Evolutionary conservation across 345 rosid species (phyloP).

Genomic region (Populus nigra): DNA sequence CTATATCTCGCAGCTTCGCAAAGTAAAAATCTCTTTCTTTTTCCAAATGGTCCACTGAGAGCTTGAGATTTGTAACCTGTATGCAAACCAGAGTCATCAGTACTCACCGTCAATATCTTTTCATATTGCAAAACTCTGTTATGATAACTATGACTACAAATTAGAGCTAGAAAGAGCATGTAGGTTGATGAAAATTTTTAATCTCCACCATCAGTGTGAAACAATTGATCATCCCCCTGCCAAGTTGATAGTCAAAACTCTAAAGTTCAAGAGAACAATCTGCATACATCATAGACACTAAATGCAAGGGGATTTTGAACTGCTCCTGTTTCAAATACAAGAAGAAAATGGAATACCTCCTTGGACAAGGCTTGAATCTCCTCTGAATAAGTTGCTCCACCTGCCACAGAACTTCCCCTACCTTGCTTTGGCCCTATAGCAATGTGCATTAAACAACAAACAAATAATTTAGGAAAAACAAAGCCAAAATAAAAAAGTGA

Average conservation of each 20-base stretch:
- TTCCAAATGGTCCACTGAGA: conserved; percentile 70
- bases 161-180: not conserved
- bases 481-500: not conserved
- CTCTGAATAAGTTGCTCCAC: conserved; percentile 40
- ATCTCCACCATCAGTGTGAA: not conserved
- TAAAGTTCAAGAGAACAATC: not conserved
- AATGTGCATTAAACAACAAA: conserved; percentile 7
- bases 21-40: conserved; percentile 95
- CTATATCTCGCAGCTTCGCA: conserved; percentile 79
- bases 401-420: conserved; percentile 36
- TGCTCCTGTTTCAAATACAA: conserved; percentile 1
- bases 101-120: not conserved
- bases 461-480: not conserved
- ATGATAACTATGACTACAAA: not conserved
- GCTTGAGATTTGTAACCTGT: conserved; percentile 71
- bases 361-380: conserved; percentile 67
- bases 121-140: not conserved
- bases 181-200: not conserved
- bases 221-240: not conserved
- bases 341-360: conserved; percentile 52
- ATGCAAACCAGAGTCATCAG: conserved; percentile 6
- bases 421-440: conserved; percentile 57
- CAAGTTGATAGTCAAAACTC: not conserved
- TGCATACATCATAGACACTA: conserved; percentile 2
- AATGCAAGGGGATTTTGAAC: conserved; percentile 3